Evolutionary conservation across 768 basidiomycete genomes (phyloP).

Genomic region (Vishniacozyma victoriae): DNA sequence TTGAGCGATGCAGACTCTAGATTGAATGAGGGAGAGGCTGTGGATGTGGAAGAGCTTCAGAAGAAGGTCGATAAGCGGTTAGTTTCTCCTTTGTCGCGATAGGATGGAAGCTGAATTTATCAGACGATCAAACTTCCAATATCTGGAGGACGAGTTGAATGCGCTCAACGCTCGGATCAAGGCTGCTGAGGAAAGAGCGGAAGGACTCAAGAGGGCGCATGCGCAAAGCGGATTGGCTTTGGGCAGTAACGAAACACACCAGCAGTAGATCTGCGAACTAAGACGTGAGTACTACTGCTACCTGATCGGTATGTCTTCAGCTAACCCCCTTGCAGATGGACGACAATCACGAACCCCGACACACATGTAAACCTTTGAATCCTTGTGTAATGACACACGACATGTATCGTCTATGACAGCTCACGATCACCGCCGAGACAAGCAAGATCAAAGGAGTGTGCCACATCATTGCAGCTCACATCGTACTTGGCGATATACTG

Average conservation of each 20-base stretch:
- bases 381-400: not conserved
- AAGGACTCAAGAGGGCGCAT: slow-evolving; percentile 19
- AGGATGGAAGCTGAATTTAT: not conserved
- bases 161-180: slow-evolving; percentile 31
- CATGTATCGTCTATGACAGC: not conserved
- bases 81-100: not conserved
- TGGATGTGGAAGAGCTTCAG: slow-evolving; percentile 23
- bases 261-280: not conserved
- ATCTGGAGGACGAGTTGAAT: slow-evolving; percentile 26
- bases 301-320: not conserved
- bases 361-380: not conserved
- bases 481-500: not conserved
- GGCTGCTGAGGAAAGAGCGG: slow-evolving; percentile 31
- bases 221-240: not conserved
- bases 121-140: slow-evolving; percentile 27
- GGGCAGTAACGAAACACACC: not conserved
- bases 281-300: not conserved
- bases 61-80: slow-evolving; percentile 36
- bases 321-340: not conserved
- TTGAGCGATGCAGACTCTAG: slow-evolving; percentile 18
- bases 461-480: not conserved
- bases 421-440: not conserved
- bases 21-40: slow-evolving; percentile 13
- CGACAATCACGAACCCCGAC: too few species aligned
- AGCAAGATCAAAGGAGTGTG: not conserved